Evolutionary conservation across 2,329 filamentous ascomycete genomes (phyloP).

Genomic region (Cladosporium austrohemisphaericum): DNA sequence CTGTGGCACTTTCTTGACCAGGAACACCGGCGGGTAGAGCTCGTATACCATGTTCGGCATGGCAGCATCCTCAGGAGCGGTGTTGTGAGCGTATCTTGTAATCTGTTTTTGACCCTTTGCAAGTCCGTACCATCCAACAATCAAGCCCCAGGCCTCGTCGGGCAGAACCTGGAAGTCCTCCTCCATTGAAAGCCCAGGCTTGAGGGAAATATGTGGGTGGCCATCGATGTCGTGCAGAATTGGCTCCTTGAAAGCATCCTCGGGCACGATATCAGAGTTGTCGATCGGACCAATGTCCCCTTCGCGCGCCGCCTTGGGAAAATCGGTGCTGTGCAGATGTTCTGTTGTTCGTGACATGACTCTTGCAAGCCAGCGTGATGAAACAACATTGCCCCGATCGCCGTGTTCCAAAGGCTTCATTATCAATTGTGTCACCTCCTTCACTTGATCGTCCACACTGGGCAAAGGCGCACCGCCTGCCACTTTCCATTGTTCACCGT

Average conservation of each 20-base stretch:
- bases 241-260: slow-evolving; percentile 28
- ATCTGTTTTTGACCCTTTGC: slow-evolving; percentile 68
- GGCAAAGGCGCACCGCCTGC: neutral
- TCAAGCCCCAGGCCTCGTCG: slow-evolving; percentile 73
- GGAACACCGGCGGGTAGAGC: slow-evolving; percentile 78
- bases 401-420: slow-evolving; percentile 60
- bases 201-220: slow-evolving; percentile 64
- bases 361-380: slow-evolving; percentile 70
- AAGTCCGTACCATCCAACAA: slow-evolving; percentile 79
- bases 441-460: slow-evolving; percentile 63
- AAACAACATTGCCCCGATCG: slow-evolving; percentile 74
- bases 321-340: slow-evolving; percentile 52
- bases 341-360: slow-evolving; percentile 65
- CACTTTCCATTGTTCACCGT: neutral
- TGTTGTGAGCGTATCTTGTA: slow-evolving; percentile 73
- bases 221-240: slow-evolving; percentile 23
- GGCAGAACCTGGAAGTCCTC: slow-evolving; percentile 76
- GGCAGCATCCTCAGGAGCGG: slow-evolving; percentile 54
- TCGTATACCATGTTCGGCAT: slow-evolving; percentile 73
- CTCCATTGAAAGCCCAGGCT: slow-evolving; percentile 59
- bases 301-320: slow-evolving; percentile 57
- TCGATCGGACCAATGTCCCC: slow-evolving; percentile 75
- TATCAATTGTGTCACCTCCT: slow-evolving; percentile 62
- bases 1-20: slow-evolving; percentile 72
- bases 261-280: slow-evolving; percentile 71